Conservation (phyloP, 257 asterid genomes). For the Solanum bulbocastanum region DNA sequence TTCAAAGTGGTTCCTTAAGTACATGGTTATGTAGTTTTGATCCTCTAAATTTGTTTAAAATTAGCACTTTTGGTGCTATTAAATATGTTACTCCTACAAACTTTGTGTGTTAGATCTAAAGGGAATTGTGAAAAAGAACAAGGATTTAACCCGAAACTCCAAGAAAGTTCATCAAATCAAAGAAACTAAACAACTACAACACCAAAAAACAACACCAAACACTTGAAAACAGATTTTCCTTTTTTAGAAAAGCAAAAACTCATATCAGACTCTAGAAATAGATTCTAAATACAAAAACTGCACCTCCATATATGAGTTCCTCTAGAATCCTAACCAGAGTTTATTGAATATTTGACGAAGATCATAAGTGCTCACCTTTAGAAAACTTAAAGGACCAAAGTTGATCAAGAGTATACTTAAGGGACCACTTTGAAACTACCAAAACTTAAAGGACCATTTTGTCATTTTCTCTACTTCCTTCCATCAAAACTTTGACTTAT, state of each 20-base stretch:
- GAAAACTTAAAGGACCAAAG: background rate
- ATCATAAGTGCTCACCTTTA: background rate
- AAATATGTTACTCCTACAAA: background rate
- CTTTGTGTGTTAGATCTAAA: no score
- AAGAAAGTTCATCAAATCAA: background rate
- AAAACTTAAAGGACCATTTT: background rate
- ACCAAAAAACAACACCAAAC: background rate
- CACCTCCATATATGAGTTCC: background rate
- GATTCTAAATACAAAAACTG: no score
- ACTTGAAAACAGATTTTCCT: no score
- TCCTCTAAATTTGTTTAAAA: background rate
- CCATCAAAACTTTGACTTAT: background rate
- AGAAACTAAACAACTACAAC: no score
- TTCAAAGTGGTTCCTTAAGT: background rate
- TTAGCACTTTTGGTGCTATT: background rate
- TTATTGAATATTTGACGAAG: background rate
- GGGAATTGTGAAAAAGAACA: background rate
- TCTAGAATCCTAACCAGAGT: no score
- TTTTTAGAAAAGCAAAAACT: no score
- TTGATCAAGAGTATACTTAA: background rate
- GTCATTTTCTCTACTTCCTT: background rate
- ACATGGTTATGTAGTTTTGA: no score
- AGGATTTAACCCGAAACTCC: no score
- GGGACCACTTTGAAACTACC: background rate
- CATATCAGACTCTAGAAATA: no score